These are phyloP conservation scores for Termitomyces sp. DNA, from an alignment of 768 basidiomycete species.

Conservation along the genomic window DNA sequence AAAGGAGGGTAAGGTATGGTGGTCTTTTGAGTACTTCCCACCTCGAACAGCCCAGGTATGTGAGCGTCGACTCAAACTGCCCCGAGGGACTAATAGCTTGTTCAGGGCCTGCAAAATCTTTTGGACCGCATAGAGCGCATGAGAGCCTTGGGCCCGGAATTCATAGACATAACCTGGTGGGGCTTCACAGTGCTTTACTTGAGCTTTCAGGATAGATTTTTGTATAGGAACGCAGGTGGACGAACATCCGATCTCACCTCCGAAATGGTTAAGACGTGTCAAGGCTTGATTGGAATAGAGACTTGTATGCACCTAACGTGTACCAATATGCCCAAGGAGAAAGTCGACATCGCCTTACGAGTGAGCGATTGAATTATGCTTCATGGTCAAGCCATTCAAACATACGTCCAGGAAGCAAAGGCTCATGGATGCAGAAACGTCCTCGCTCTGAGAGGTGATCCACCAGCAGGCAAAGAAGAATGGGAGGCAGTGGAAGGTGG, in stretches of 20 bases:
- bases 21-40: constrained; percentile 99
- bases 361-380: constrained; percentile 41
- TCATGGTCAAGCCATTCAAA: constrained; percentile 3
- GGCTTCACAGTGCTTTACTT: constrained; percentile 10
- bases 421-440: constrained; percentile 86
- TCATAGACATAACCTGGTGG: constrained; percentile 96
- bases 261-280: constrained; percentile 92
- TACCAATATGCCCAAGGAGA: constrained; percentile 96
- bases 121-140: constrained; percentile 98
- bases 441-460: constrained; percentile 90
- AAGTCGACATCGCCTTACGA: constrained; percentile 85
- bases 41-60: constrained; percentile 88
- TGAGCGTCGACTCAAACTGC: neutral
- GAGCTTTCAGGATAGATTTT: neutral
- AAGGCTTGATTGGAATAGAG: constrained; percentile 88
- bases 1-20: constrained; percentile 87
- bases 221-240: constrained; percentile 88
- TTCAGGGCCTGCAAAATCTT: constrained; percentile 87
- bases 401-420: constrained; percentile 73
- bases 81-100: neutral
- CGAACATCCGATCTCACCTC: constrained; percentile 91
- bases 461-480: constrained; percentile 79
- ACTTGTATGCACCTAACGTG: constrained; percentile 99
- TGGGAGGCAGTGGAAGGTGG: constrained; percentile 93
- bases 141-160: constrained; percentile 91